Percentiles rank a stretch among this genome's conserved stretches.
These are phyloP conservation scores for Bathelium albidoporum DNA, from an alignment of 495 filamentous ascomycete genomes.

Conservation along the genomic window DNA sequence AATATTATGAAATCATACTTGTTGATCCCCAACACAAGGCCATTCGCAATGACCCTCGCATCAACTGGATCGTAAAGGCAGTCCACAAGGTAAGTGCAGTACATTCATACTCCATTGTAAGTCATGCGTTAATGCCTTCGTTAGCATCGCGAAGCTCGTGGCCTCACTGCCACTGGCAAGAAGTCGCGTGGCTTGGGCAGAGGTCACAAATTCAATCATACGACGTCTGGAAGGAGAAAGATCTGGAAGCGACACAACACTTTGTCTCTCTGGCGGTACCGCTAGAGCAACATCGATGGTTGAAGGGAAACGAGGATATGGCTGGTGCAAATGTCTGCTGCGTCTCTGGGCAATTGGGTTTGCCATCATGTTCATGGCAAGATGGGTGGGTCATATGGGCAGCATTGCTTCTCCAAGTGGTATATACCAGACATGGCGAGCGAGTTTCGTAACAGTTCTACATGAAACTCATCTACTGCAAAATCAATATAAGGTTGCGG, in stretches of 20 bases:
- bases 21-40: constrained; percentile 99
- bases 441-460: too few species aligned
- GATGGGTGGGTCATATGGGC: not conserved
- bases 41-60: constrained; percentile 95
- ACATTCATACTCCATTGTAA: not conserved
- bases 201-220: constrained; percentile 98
- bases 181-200: constrained; percentile 97
- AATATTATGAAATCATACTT: constrained; percentile 99
- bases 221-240: constrained; percentile 85
- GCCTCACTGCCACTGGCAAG: constrained; percentile 97
- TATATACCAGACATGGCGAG: not conserved
- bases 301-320: not conserved
- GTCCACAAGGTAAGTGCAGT: constrained; percentile 70
- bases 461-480: too few species aligned
- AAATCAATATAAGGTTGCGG: too few species aligned
- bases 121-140: constrained; percentile 11
- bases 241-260: constrained; percentile 99
- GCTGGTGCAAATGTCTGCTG: not conserved
- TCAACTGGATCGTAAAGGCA: constrained; percentile 99
- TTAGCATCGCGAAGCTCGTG: constrained; percentile 87
- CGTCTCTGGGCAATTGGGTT: not conserved
- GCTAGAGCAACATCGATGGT: constrained; percentile 32
- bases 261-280: constrained; percentile 84
- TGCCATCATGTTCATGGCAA: not conserved
- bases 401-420: not conserved